These are phyloP conservation scores for Sphaerulina populicola DNA, from an alignment of 2,329 filamentous ascomycete species.

Conservation along the genomic window DNA sequence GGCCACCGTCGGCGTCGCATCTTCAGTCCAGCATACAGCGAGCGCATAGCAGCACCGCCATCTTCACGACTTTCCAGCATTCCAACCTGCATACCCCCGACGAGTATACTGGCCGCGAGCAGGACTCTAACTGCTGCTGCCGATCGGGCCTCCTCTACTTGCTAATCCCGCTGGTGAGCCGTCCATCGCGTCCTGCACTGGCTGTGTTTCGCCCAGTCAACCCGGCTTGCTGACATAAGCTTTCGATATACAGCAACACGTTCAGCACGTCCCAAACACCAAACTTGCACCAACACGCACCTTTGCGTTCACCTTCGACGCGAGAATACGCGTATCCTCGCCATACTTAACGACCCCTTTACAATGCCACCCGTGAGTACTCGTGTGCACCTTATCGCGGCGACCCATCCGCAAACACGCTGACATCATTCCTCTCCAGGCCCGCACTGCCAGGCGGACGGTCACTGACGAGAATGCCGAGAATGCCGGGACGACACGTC, in stretches of 20 bases:
- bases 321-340: constrained; percentile 14
- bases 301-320: constrained; percentile 17
- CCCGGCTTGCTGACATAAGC: constrained; percentile 24
- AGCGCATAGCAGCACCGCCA: constrained; percentile 1
- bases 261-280: background rate
- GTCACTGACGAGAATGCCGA: constrained; percentile 92
- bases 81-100: constrained; percentile 5
- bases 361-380: constrained; percentile 35
- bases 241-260: constrained; percentile 18
- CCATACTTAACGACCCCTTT: constrained; percentile 16
- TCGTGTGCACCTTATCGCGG: constrained; percentile 1
- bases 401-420: constrained; percentile 19
- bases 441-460: constrained; percentile 65
- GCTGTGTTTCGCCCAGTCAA: constrained; percentile 20
- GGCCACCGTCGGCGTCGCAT: background rate
- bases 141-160: constrained; percentile 3
- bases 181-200: constrained; percentile 29
- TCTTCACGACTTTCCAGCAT: constrained; percentile 6
- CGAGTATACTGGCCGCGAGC: constrained; percentile 8
- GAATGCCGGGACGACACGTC: constrained; percentile 58
- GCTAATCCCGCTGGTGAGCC: constrained; percentile 22
- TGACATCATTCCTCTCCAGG: constrained; percentile 44
- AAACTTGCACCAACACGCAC: constrained; percentile 18
- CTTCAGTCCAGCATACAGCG: background rate
- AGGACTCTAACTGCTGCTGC: constrained; percentile 11